Evolutionary conservation across 139 green algal genomes (phyloP).

Genomic region (Pleodorina starrii): DNA sequence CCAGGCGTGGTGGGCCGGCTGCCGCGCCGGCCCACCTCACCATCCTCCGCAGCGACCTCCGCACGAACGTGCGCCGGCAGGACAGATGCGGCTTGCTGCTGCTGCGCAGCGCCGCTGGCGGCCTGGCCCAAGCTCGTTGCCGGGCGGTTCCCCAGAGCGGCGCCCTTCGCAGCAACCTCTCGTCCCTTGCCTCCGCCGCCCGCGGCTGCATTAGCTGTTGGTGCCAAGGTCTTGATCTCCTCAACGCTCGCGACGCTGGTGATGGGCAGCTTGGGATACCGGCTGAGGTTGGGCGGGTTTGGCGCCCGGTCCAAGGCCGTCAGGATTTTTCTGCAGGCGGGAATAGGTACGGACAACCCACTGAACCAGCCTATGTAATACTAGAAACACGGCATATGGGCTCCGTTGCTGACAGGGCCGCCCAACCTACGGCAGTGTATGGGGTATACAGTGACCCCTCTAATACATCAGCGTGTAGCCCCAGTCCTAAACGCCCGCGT

Average conservation of each 20-base stretch:
- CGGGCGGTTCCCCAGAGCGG: background rate
- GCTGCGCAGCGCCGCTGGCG: background rate
- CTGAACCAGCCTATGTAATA: no score
- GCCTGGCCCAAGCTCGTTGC: background rate
- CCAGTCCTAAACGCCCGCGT: no score
- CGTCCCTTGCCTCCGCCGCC: background rate
- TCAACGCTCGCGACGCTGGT: conserved; percentile 18
- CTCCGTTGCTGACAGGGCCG: no score
- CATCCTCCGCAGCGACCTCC: conserved; percentile 16
- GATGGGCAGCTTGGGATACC: conserved; percentile 38
- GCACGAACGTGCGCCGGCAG: conserved; percentile 23
- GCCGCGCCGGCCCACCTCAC: conserved; percentile 18
- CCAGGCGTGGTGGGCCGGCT: conserved; percentile 6
- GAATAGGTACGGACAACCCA: no score
- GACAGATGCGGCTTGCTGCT: background rate
- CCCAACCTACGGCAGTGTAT: no score
- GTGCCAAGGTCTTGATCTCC: conserved; percentile 19
- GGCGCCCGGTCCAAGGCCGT: conserved; percentile 5
- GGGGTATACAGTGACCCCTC: no score
- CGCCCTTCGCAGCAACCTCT: background rate
- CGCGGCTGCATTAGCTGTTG: background rate
- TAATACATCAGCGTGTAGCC: no score
- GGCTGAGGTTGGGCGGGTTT: conserved; percentile 44
- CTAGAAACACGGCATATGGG: no score
- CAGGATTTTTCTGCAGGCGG: conserved; percentile 28